Conservation (phyloP, 306 rosid genomes). For the Prunus mira region DNA sequence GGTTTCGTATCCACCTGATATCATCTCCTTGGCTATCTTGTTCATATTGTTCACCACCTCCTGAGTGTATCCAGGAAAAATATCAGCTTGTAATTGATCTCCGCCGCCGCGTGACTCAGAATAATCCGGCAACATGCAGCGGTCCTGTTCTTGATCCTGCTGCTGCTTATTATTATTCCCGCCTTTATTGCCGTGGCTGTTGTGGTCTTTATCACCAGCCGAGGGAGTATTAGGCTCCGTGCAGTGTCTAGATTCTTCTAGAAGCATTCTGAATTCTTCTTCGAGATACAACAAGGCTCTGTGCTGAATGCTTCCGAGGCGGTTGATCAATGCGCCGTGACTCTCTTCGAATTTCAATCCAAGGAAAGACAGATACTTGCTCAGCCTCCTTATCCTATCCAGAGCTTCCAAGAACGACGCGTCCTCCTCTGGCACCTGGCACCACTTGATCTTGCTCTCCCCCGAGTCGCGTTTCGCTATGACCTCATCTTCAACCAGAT, state of each 20-base stretch:
- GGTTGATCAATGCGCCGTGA: conserved; percentile 40
- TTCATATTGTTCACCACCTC: conserved; percentile 39
- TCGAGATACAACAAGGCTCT: conserved; percentile 56
- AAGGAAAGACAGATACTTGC: conserved; percentile 14
- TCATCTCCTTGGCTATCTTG: conserved; percentile 54
- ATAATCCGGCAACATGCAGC: conserved; percentile 1
- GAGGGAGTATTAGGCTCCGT: neutral
- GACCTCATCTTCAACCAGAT: conserved; percentile 46
- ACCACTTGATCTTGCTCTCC: conserved; percentile 37
- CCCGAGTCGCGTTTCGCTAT: conserved; percentile 12
- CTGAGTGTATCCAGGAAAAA: conserved; percentile 43
- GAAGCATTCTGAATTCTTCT: conserved; percentile 54
- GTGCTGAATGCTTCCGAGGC: conserved; percentile 44
- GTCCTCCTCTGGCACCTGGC: conserved; percentile 31
- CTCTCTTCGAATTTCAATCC: conserved; percentile 19
- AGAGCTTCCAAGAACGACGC: conserved; percentile 35
- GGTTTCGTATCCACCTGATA: conserved; percentile 43
- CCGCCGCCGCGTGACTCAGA: conserved; percentile 9
- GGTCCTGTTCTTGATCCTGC: conserved; percentile 11
- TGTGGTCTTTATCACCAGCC: conserved; percentile 14
- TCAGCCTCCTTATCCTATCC: conserved; percentile 43
- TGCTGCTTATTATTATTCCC: conserved; percentile 21
- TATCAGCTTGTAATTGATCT: neutral
- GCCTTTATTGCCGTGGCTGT: conserved; percentile 16
- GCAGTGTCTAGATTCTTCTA: conserved; percentile 45